Conservation (phyloP, 345 rosid species). For the Eutrema japonicum region DNA sequence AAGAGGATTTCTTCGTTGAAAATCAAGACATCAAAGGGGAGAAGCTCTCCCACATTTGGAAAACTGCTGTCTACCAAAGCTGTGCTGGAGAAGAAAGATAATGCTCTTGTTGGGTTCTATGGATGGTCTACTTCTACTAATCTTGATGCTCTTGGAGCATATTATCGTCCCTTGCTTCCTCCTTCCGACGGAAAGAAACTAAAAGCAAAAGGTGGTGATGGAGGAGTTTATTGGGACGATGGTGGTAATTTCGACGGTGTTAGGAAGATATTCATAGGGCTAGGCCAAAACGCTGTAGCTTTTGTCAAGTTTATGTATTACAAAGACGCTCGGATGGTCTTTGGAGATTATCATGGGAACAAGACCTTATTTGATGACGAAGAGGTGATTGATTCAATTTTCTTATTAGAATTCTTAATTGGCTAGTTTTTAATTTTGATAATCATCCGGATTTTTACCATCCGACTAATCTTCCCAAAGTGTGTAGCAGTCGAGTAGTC, state of each 20-base stretch:
- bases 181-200: background rate
- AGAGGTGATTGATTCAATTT: no score
- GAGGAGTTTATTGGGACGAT: constrained; percentile 35
- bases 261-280: background rate
- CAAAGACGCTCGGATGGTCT: no score
- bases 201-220: constrained; percentile 17
- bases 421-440: no score
- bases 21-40: constrained; percentile 11
- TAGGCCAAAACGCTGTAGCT: background rate
- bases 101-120: background rate
- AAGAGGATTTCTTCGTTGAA: background rate
- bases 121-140: background rate
- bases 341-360: no score
- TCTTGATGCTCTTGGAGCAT: background rate
- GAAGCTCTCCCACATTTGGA: constrained; percentile 3
- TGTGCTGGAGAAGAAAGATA: background rate
- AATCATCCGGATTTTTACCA: no score
- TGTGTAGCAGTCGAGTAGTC: no score
- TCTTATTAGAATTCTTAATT: no score
- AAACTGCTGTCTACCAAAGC: background rate
- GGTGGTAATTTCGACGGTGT: background rate
- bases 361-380: no score
- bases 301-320: constrained; percentile 13
- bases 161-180: background rate
- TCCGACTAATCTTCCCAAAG: no score